Conservation (phyloP, 257 asterid species). For the Solanum medicagineum region DNA sequence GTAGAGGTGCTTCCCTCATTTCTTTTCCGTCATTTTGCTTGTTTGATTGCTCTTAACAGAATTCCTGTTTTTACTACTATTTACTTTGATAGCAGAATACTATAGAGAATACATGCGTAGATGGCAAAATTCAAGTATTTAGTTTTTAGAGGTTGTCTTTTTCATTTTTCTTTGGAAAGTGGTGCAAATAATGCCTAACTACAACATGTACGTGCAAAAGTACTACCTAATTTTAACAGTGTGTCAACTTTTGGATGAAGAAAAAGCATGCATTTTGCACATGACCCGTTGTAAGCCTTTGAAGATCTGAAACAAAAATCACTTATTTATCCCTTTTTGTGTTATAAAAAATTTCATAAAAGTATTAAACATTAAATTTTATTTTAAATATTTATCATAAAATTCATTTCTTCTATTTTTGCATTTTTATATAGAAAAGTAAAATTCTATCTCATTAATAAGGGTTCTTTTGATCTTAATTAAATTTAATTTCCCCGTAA, state of each 20-base stretch:
- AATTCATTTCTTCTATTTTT: background rate
- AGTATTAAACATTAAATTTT: background rate
- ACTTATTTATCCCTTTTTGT: background rate
- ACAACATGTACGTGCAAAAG: background rate
- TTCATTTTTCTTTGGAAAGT: background rate
- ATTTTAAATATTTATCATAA: background rate
- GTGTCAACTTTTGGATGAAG: background rate
- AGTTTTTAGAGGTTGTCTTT: background rate
- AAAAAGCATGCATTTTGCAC: background rate
- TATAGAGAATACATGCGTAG: background rate
- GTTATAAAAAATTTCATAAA: background rate
- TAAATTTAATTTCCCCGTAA: background rate
- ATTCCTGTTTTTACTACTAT: background rate
- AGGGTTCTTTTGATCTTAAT: background rate
- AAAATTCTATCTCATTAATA: background rate
- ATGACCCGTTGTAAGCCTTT: background rate
- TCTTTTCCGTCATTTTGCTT: background rate
- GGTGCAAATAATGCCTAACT: background rate
- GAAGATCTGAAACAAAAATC: background rate
- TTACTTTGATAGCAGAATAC: background rate
- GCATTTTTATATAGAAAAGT: background rate
- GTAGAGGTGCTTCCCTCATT: conserved; percentile 48
- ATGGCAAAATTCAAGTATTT: background rate
- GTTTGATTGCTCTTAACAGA: background rate
- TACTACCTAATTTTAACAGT: background rate